Evolutionary conservation across 805 yeast species (phyloP), one percentile per base, ranked within the genome.

Genomic region (Wickerhamiella allomyrinae): DNA sequence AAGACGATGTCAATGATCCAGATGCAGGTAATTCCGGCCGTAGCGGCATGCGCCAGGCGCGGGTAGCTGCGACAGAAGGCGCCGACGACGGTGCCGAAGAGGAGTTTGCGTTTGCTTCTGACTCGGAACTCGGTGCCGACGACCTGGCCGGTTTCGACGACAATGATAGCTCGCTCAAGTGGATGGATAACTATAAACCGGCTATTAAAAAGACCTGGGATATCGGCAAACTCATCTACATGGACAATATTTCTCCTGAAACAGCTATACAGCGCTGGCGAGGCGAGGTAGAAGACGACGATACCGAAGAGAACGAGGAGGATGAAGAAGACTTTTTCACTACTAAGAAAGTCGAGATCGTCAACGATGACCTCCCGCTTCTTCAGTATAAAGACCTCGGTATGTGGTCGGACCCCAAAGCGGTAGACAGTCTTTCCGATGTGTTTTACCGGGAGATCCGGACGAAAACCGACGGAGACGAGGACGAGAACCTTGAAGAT

Each of bases 171-270:
- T 64, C 46, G 29, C 44, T 43, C 13, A 45, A 46, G n/a, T 48
- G 54, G 54, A 51, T 49, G 46, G 48, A 46, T 20, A 45, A 44
- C 31, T 74, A 4, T 76, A 70, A 51, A 65, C 82, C 44, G 66
- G 72, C 47, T 72, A 71, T 5, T 56, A 62, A 45, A 65, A 61
- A 56, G 68, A 63, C 52, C 73, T 83, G 93, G 87, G 83, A 89
- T 58, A 74, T 89, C 47, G 77, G 79, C 51, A 83, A 81, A 55
- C 63, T 89, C 43, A 65, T 91, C 4, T 89, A 91, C 59, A 69
- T 81, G 73, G 76, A 79, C 44, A 79, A 83, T 50, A 68, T 85
- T 34, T 73, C 76, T 10, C 87, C 96, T 0, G 67, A 63, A 2
- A 61, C 60, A 20, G 54, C 60, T 7, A 40, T 55, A 10, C 39